Base-by-base conservation (phyloP, 768 basidiomycete genomes). In the Mycena maculata region DNA sequence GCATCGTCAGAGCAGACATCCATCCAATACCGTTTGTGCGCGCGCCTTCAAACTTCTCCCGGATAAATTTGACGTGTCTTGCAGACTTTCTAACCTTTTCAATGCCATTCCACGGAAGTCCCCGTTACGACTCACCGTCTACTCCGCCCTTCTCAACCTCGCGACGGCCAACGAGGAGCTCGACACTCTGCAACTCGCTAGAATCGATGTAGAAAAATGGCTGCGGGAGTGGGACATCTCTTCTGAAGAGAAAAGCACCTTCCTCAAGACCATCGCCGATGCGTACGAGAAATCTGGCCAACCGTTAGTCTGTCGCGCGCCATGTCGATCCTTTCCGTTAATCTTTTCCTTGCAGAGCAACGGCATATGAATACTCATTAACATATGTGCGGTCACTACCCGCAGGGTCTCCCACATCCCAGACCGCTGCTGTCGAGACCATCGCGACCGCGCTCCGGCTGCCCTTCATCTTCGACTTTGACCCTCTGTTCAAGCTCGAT, bases 41-140 rank as follows among this genome's bases (percentile, higher is more conserved):
- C 76, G 39, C 56, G 47, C 36, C 27, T 18, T 38, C 56, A 54
- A 42, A 13, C 60, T 48, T 63, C 69, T 66, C 70, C 38, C 71
- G 38, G 27, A 57, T 44, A n/a, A 47, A 28, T 59, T 60, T 56
- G 49, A 69, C 56, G 16, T 20, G 23, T 53, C 47, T 41, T 63
- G 11, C 69, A 95, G 94, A 73, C 80, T 95, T 12, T 90, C 94
- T 25, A 94, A 94, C 75, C 77, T 95, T 31, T 94, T 94, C 85
- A 94, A 95, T 73, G 85, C 90, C 13, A 78, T 89, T 15, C 90
- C 93, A 27, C 86, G 87, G 60, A 83, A 79, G 50, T 94, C 93
- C 4, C 76, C 88, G 18, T 80, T 92, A 61, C 89, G 94, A 6
- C 78, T 87, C 31, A 73, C 82, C 8, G 90, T 93, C 23, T 92